A percentile compares a stretch with the other conserved stretches of the same genome.
Evolutionary conservation across 1,284 basidiomycete genomes (phyloP).

Genomic region (Apiotrichum domesticum): DNA sequence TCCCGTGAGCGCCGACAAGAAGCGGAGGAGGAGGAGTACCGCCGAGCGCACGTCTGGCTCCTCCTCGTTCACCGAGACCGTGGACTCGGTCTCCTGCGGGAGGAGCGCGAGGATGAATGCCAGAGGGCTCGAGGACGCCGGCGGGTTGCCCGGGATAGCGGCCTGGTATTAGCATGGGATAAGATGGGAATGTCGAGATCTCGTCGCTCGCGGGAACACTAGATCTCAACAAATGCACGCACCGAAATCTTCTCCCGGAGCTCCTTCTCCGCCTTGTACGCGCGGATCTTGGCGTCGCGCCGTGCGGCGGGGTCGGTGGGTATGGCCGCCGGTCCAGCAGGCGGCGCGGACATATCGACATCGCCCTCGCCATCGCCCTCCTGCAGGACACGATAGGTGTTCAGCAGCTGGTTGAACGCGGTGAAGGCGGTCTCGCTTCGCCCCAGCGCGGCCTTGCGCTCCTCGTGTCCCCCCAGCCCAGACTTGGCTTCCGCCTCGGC

Average conservation of each 20-base stretch:
- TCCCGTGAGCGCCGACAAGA: constrained; percentile 65
- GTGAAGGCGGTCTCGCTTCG: constrained; percentile 59
- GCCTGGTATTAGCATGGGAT: constrained; percentile 44
- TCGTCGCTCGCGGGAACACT: constrained; percentile 12
- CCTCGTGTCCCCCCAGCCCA: constrained; percentile 51
- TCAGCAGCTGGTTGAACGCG: constrained; percentile 56
- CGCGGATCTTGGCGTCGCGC: constrained; percentile 78
- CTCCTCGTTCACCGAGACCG: constrained; percentile 49
- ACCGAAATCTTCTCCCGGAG: constrained; percentile 65
- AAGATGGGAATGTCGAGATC: no score
- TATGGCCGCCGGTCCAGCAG: constrained; percentile 48
- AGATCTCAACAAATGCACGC: neutral
- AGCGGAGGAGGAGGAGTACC: constrained; percentile 62
- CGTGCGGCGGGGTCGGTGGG: constrained; percentile 61
- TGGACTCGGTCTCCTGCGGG: constrained; percentile 20
- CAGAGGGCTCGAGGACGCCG: constrained; percentile 37
- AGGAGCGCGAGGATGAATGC: constrained; percentile 32
- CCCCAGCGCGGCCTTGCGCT: constrained; percentile 55
- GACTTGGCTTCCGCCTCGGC: constrained; percentile 67
- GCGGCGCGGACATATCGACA: constrained; percentile 49
- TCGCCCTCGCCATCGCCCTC: constrained; percentile 46
- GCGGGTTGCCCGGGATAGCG: constrained; percentile 51
- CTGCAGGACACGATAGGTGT: constrained; percentile 61
- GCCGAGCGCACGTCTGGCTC: constrained; percentile 60
- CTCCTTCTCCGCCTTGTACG: constrained; percentile 78